Percentiles rank a stretch among this genome's conserved stretches.
These are phyloP conservation scores for Pseudonitzschia multiseries DNA, from an alignment of 108 stramenopile genomes.

Conservation along the genomic window DNA sequence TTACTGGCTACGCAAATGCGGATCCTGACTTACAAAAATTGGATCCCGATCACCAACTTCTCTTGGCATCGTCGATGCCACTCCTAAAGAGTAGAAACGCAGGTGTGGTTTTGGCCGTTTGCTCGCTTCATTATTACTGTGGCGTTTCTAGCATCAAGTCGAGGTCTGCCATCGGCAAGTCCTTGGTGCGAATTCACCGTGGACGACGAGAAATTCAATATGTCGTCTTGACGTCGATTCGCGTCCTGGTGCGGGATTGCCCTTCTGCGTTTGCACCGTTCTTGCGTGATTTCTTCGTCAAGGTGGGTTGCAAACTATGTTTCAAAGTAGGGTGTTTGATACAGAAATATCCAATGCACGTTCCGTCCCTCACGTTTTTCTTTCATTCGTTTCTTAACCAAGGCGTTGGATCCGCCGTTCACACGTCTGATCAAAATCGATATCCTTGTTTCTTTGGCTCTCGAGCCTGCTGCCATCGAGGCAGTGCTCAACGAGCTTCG, in stretches of 20 bases:
- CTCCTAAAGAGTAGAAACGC: slow-evolving; percentile 93
- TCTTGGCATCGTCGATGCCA: slow-evolving; percentile 84
- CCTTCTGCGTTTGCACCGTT: slow-evolving; percentile 96
- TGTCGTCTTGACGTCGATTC: slow-evolving; percentile 91
- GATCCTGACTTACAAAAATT: slow-evolving; percentile 43
- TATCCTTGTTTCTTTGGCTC: slow-evolving; percentile 83
- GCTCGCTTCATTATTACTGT: slow-evolving; percentile 92
- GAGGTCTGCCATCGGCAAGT: slow-evolving; percentile 86
- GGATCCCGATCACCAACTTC: slow-evolving; percentile 89
- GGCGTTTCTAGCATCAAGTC: slow-evolving; percentile 82
- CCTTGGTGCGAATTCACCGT: slow-evolving; percentile 94
- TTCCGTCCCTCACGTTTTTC: slow-evolving; percentile 9
- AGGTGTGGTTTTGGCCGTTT: slow-evolving; percentile 94
- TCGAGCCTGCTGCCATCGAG: slow-evolving; percentile 78
- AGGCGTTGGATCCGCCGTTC: slow-evolving; percentile 90
- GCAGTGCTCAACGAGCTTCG: slow-evolving; percentile 90
- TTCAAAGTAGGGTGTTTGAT: not conserved
- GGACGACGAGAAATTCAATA: slow-evolving; percentile 96
- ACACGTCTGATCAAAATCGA: slow-evolving; percentile 95
- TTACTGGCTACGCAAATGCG: not conserved
- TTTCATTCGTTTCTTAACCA: not conserved
- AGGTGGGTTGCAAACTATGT: slow-evolving; percentile 29
- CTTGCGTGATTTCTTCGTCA: slow-evolving; percentile 95
- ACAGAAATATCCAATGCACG: no score
- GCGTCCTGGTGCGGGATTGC: slow-evolving; percentile 83